Base-by-base conservation (phyloP, 2,329 filamentous ascomycete species). In the Calonectria montana region DNA sequence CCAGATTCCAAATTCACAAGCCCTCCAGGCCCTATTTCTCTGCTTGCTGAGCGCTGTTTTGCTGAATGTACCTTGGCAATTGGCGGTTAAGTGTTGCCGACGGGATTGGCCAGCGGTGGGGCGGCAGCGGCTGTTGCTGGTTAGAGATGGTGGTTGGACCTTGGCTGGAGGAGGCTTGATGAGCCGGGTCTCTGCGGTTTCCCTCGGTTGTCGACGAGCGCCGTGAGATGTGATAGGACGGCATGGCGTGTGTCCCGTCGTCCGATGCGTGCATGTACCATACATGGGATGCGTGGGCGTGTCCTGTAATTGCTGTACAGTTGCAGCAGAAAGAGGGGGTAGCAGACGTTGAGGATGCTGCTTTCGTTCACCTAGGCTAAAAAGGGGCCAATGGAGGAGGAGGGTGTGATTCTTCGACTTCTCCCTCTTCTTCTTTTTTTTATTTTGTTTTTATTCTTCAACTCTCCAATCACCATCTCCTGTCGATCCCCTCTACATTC, bases 151-250 rank as follows among this genome's bases (percentile, higher is more conserved):
- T 75, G 73, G 76, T 74, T 78, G 71, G 77, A 16, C 70, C 70
- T 69, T 72, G 70, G 70, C 66, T 72, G 70, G 37, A 53, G 45
- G 39, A 45, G 45, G n/a, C 48, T 47, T 16, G 16, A 37, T 27
- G 25, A 21, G 55, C 75, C 76, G 80, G 76, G 75, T 76, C 73
- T 47, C 69, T 64, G 73, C 81, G 81, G 81, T 78, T 83, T 81
- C 76, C 76, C 78, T 83, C 81, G 81, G 81, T 80, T 83, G 79
- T 80, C n/a, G 53, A 73, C 65, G 70, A 59, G 71, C 67, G 64
- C 57, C 23, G 41, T 16, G 55, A 29, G 55, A 39, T 57, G 57
- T 50, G 31, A 41, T 65, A 50, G 29, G 62, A 25, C 25, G 35
- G 47, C 21, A 21, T 21, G 50, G 25, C 13, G 23, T 31, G n/a